Conservation (phyloP, 371 early-diverging fungal genomes). For the Syncephalastrum contaminatum region DNA sequence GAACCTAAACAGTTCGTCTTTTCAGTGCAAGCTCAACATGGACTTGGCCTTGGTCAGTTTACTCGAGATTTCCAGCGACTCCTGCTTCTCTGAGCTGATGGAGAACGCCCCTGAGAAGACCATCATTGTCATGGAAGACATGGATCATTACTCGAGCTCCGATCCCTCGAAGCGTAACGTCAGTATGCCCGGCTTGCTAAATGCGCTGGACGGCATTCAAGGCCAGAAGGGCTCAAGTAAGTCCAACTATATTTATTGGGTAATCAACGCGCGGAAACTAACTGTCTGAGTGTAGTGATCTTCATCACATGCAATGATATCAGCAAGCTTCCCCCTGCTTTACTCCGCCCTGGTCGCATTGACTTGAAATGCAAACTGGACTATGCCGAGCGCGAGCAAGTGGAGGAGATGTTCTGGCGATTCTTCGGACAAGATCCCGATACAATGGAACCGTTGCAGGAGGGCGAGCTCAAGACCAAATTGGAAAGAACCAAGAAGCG, state of each 20-base stretch:
- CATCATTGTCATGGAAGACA: conserved; percentile 93
- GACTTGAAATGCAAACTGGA: conserved; percentile 88
- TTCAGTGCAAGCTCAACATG: conserved; percentile 69
- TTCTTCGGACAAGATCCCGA: conserved; percentile 38
- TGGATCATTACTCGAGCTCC: conserved; percentile 72
- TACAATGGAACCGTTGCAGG: conserved; percentile 15
- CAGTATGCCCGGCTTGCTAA: conserved; percentile 53
- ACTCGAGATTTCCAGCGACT: conserved; percentile 78
- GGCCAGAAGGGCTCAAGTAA: conserved; percentile 52
- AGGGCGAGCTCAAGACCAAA: conserved; percentile 8
- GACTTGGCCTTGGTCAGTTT: conserved; percentile 91
- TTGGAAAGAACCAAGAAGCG: conserved; percentile 1
- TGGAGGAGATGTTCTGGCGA: conserved; percentile 52
- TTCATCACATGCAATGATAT: conserved; percentile 97
- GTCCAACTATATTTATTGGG: neutral
- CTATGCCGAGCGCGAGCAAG: conserved; percentile 71
- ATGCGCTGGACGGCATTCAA: conserved; percentile 83
- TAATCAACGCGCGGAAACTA: too few relatives aligned
- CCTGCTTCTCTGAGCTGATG: conserved; percentile 80
- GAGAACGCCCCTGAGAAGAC: conserved; percentile 85
- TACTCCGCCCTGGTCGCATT: conserved; percentile 96
- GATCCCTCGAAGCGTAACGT: conserved; percentile 16
- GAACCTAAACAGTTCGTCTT: neutral
- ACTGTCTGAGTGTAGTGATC: conserved; percentile 44
- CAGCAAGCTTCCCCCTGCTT: conserved; percentile 89